phyloP scores from a whole-genome alignment of 2,329 filamentous ascomycete genomes.

The Blastomyces emzantsi region DNA sequence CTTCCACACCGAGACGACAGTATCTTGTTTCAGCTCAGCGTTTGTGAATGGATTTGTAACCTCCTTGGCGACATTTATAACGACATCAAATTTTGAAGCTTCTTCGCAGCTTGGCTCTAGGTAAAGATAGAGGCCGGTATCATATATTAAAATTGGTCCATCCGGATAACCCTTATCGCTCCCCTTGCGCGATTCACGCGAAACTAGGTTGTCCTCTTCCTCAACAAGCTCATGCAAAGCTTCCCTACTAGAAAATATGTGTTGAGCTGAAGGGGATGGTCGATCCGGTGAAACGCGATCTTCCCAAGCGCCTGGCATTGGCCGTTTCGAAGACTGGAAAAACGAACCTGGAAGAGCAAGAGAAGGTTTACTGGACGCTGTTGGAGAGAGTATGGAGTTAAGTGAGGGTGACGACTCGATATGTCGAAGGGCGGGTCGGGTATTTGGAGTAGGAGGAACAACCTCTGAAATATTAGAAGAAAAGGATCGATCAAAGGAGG shows the following conservation, averaged over 20 bases:
- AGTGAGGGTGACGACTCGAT: slow-evolving; percentile 55
- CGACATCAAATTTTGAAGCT: slow-evolving; percentile 52
- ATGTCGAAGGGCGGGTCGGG: slow-evolving; percentile 48
- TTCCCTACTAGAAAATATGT: slow-evolving; percentile 19
- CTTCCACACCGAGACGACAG: slow-evolving; percentile 39
- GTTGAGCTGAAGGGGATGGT: slow-evolving; percentile 23
- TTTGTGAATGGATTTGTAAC: slow-evolving; percentile 50
- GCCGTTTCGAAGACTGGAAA: slow-evolving; percentile 26
- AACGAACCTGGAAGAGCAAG: slow-evolving; percentile 19
- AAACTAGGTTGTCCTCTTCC: slow-evolving; percentile 35
- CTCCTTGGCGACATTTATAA: slow-evolving; percentile 58
- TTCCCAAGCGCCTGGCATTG: slow-evolving; percentile 24
- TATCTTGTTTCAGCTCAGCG: slow-evolving; percentile 26
- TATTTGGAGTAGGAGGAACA: slow-evolving; percentile 50
- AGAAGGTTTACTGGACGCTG: slow-evolving; percentile 33
- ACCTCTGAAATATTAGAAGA: slow-evolving; percentile 40
- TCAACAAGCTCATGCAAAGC: slow-evolving; percentile 43
- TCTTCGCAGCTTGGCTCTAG: slow-evolving; percentile 54
- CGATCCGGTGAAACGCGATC: slow-evolving; percentile 23
- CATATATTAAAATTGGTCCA: slow-evolving; percentile 56
- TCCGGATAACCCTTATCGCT: slow-evolving; percentile 56
- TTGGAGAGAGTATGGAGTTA: slow-evolving; percentile 45
- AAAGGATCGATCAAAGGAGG: slow-evolving; percentile 42
- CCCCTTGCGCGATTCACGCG: slow-evolving; percentile 51
- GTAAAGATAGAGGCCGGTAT: slow-evolving; percentile 53